Percentiles rank a stretch among this genome's conserved stretches.
Evolutionary conservation across 2,329 filamentous ascomycete species (phyloP).

Genomic region (Metarhizium anisopliae): DNA sequence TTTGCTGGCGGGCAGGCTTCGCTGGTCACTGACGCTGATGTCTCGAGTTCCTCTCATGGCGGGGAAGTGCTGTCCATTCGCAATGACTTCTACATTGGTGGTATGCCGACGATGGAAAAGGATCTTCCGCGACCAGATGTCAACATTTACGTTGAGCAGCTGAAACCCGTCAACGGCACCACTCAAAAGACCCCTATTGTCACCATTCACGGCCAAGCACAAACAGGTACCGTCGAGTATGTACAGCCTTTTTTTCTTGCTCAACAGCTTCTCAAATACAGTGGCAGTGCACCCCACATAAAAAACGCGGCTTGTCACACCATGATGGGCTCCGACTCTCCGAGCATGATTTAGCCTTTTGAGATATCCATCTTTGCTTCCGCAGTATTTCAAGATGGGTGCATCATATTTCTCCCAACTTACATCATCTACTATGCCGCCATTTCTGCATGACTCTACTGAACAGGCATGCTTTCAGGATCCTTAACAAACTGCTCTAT

Average conservation of each 20-base stretch:
- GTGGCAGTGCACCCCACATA: too few relatives aligned
- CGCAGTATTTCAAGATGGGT: too few relatives aligned
- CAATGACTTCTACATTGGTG: conserved; percentile 27
- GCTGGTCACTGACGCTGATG: too few relatives aligned
- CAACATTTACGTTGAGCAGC: conserved; percentile 33
- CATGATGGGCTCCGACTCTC: too few relatives aligned
- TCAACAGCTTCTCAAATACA: neutral
- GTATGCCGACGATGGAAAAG: conserved; percentile 4
- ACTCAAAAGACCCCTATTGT: conserved; percentile 25
- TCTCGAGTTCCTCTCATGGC: neutral
- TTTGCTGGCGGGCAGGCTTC: neutral
- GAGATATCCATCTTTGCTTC: too few relatives aligned
- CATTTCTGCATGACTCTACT: too few relatives aligned
- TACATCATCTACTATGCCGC: too few relatives aligned
- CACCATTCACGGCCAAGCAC: conserved; percentile 32
- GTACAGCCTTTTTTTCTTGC: conserved; percentile 1
- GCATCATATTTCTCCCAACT: too few relatives aligned
- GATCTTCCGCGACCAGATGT: conserved; percentile 36
- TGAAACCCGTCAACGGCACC: conserved; percentile 23
- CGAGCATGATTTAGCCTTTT: too few relatives aligned
- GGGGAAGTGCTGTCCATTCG: conserved; percentile 9
- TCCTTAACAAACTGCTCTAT: too few relatives aligned
- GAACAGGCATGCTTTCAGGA: too few relatives aligned
- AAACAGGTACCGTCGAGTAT: conserved; percentile 27
- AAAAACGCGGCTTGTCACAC: too few relatives aligned